Evolutionary conservation across 2,329 filamentous ascomycete genomes (phyloP).

Genomic region (Arthrobotrys entomopaga): DNA sequence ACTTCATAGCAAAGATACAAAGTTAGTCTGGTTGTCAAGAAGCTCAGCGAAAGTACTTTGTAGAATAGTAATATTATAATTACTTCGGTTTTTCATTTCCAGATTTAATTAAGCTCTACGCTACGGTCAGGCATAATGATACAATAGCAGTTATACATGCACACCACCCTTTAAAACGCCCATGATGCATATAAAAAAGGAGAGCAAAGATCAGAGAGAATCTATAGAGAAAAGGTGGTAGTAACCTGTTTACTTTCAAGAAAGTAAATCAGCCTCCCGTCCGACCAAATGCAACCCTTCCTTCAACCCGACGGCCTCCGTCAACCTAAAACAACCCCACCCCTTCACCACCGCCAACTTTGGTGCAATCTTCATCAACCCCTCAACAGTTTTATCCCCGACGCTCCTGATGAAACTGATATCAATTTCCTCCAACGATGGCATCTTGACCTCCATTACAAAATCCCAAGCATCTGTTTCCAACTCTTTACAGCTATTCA

Average conservation of each 20-base stretch:
- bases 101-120: no score
- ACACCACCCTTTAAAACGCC: background rate
- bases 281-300: slow-evolving; percentile 45
- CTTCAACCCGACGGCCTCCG: slow-evolving; percentile 54
- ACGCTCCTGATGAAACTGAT: slow-evolving; percentile 57
- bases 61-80: no score
- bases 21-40: no score
- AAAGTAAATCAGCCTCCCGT: slow-evolving; percentile 49
- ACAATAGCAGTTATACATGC: background rate
- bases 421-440: slow-evolving; percentile 55
- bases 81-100: no score
- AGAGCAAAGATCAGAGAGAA: background rate
- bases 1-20: no score
- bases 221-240: background rate
- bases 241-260: slow-evolving; percentile 8
- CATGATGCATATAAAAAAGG: background rate
- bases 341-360: slow-evolving; percentile 54
- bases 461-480: slow-evolving; percentile 46
- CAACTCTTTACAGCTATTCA: slow-evolving; percentile 56
- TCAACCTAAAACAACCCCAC: slow-evolving; percentile 61
- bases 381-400: slow-evolving; percentile 56
- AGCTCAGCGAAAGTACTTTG: no score
- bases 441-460: slow-evolving; percentile 32
- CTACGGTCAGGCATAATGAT: no score
- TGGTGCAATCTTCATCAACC: slow-evolving; percentile 44